Evolutionary conservation across 805 yeast species (phyloP).

Genomic region (Saturnispora serradocipensis): DNA sequence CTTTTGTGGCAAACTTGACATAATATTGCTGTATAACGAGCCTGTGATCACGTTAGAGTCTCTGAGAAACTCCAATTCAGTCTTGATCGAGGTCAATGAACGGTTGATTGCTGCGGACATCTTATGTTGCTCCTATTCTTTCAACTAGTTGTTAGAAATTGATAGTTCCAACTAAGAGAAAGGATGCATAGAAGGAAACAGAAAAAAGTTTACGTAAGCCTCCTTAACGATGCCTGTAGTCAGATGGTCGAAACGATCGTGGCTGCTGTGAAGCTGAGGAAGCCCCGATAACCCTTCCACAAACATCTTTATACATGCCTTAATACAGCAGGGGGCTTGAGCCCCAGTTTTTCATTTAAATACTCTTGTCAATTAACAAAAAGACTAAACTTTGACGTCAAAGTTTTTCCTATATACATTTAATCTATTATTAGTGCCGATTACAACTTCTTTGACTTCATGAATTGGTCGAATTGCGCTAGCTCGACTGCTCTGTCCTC

Average conservation of each 20-base stretch:
- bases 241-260: neutral
- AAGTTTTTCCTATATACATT: neutral
- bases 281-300: neutral
- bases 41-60: conserved; percentile 67
- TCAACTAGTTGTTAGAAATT: neutral
- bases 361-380: neutral
- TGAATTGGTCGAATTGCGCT: conserved; percentile 20
- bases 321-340: neutral
- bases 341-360: neutral
- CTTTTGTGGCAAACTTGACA: conserved; percentile 45
- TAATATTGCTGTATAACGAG: conserved; percentile 31
- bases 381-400: neutral
- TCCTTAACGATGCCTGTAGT: neutral
- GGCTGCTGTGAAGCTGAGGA: neutral
- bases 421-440: neutral
- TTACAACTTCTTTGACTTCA: conserved; percentile 19
- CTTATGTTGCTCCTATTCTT: neutral
- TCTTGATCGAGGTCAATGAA: conserved; percentile 62
- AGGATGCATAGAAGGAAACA: neutral
- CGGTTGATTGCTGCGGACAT: conserved; percentile 61
- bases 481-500: conserved; percentile 20
- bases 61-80: conserved; percentile 64
- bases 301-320: neutral
- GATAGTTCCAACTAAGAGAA: neutral
- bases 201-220: neutral